Evolutionary conservation across 2,329 filamentous ascomycete species (phyloP).

Genomic region (Elsinoe perseae): DNA sequence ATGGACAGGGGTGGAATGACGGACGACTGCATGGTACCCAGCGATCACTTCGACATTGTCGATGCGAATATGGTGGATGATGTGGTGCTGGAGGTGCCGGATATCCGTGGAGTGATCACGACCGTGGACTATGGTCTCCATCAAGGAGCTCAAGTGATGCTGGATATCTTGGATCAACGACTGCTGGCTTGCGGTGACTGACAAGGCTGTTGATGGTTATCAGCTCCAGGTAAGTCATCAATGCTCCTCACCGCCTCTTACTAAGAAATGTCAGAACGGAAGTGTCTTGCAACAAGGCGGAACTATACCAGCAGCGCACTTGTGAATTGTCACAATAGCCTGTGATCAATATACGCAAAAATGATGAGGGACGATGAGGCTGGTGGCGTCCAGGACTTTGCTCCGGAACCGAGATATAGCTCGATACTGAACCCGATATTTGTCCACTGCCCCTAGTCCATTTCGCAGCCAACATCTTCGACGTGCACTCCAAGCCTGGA

Average conservation of each 20-base stretch:
- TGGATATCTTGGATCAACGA: slow-evolving; percentile 1
- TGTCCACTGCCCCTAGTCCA: no score
- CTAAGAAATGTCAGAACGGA: not conserved
- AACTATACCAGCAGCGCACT: not conserved
- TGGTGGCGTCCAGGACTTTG: not conserved
- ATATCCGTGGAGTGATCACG: not conserved
- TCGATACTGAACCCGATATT: no score
- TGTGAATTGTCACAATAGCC: not conserved
- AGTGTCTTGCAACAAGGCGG: not conserved
- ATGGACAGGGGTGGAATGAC: not conserved
- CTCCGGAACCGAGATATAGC: no score
- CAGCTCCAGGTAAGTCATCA: not conserved
- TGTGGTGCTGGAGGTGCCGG: slow-evolving; percentile 3
- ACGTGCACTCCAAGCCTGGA: not conserved
- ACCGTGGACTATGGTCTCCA: slow-evolving; percentile 1
- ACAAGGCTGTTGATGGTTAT: not conserved
- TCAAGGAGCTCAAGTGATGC: not conserved
- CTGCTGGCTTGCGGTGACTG: not conserved
- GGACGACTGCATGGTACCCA: not conserved
- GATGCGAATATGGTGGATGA: slow-evolving; percentile 1
- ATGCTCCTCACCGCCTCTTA: not conserved
- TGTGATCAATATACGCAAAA: not conserved
- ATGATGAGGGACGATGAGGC: not conserved
- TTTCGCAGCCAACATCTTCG: not conserved
- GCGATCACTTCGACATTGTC: slow-evolving; percentile 8